A percentile compares a stretch with the other conserved stretches of the same genome.
phyloP scores from a whole-genome alignment of 768 basidiomycete species.

The Termitomyces sp. region DNA sequence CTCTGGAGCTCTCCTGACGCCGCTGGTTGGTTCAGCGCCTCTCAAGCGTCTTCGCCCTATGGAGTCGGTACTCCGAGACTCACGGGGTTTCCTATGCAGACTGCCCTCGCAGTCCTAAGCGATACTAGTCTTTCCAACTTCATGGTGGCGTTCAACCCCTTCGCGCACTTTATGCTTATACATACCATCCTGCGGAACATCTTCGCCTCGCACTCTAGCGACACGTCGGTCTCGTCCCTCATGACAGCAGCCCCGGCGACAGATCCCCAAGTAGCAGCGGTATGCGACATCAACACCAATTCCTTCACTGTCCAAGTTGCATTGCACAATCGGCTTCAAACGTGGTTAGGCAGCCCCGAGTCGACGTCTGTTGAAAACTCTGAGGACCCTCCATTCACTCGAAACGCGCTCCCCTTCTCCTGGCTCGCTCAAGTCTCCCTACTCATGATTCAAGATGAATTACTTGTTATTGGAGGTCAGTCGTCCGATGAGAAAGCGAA shows the following conservation, averaged over 20 bases:
- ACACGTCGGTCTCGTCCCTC: not conserved
- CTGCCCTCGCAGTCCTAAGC: constrained; percentile 26
- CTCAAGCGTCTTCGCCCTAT: constrained; percentile 25
- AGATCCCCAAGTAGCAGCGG: not conserved
- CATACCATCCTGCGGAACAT: constrained; percentile 40
- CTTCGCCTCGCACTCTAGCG: constrained; percentile 19
- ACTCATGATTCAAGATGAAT: constrained; percentile 45
- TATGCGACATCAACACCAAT: not conserved
- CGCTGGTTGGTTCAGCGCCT: constrained; percentile 41
- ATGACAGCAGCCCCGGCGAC: not conserved
- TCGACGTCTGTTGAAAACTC: constrained; percentile 19
- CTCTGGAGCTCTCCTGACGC: constrained; percentile 46
- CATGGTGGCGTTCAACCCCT: constrained; percentile 30
- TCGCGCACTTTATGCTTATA: constrained; percentile 39
- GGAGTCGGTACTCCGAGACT: constrained; percentile 28
- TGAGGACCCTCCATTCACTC: constrained; percentile 32
- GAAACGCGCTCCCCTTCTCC: constrained; percentile 50
- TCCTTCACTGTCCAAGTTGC: constrained; percentile 37
- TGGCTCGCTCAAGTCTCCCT: constrained; percentile 56
- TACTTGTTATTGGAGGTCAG: constrained; percentile 12
- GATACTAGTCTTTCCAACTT: constrained; percentile 23
- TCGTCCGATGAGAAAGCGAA: not conserved
- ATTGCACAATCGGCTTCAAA: constrained; percentile 55
- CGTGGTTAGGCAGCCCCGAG: constrained; percentile 41
- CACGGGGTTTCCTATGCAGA: constrained; percentile 31